phyloP scores from a whole-genome alignment of 2,329 filamentous ascomycete species.

The Podosphaera aphanis region DNA sequence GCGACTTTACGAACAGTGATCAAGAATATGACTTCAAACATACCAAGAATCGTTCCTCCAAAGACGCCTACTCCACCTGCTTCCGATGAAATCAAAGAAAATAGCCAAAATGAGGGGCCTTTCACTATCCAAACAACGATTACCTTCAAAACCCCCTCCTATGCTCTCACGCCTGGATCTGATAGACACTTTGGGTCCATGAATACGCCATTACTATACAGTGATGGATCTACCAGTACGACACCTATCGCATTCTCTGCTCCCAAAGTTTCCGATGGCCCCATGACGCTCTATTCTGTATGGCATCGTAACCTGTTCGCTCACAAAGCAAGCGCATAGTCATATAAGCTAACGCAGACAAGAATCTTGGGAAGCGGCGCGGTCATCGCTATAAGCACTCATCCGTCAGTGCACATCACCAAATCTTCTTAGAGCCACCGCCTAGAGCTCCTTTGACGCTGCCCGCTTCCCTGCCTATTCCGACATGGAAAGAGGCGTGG shows the following conservation, averaged over 20 bases:
- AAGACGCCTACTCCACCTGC: conserved; percentile 41
- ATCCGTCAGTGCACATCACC: conserved; percentile 67
- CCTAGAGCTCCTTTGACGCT: conserved; percentile 67
- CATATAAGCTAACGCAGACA: conserved; percentile 10
- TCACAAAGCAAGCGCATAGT: background rate
- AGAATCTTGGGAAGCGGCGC: conserved; percentile 76
- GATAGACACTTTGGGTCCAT: conserved; percentile 17
- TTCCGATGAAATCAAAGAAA: conserved; percentile 17
- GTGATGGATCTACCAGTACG: conserved; percentile 10
- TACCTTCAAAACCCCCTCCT: conserved; percentile 18
- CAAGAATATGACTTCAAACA: conserved; percentile 30
- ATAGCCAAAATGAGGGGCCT: conserved; percentile 4
- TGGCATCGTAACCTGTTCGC: conserved; percentile 12
- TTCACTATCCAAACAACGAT: conserved; percentile 12
- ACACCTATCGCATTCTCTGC: conserved; percentile 52
- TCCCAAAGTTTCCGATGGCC: conserved; percentile 53
- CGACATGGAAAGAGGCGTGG: conserved; percentile 70
- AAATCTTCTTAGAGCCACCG: conserved; percentile 86
- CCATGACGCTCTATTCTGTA: conserved; percentile 47
- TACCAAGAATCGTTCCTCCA: conserved; percentile 34
- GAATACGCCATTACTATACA: conserved; percentile 12
- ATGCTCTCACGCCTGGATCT: conserved; percentile 23
- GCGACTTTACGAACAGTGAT: background rate
- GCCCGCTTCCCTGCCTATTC: conserved; percentile 76
- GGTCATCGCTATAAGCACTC: conserved; percentile 97